Conservation (phyloP, 2,329 filamentous ascomycete species). For the Phialophora expanda region DNA sequence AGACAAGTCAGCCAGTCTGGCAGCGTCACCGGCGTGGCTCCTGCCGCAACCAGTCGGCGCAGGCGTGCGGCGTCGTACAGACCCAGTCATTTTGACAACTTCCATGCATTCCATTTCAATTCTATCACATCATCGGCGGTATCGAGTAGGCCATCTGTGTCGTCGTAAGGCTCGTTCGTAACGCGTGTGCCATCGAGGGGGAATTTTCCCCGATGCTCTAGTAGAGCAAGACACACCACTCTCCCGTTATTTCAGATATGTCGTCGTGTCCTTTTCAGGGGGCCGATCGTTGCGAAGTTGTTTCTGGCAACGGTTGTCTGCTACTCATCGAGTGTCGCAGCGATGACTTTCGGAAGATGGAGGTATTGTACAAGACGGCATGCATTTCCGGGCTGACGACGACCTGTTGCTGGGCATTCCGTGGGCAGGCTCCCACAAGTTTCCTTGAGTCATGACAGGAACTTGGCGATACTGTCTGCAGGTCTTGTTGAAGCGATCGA, state of each 20-base stretch:
- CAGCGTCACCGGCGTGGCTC: neutral
- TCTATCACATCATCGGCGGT: neutral
- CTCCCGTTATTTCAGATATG: neutral
- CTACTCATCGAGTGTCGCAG: neutral
- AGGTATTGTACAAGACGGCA: neutral
- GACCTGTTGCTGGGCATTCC: neutral
- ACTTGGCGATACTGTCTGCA: neutral
- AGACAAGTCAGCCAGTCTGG: neutral
- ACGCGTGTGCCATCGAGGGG: neutral
- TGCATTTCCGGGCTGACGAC: neutral
- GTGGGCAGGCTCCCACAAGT: neutral
- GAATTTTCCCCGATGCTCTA: constrained; percentile 7
- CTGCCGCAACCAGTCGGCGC: neutral
- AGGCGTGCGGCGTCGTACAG: neutral
- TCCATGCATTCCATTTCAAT: constrained; percentile 1
- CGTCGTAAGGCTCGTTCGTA: neutral
- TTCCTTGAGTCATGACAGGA: neutral
- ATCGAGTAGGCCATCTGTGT: neutral
- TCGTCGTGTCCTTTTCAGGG: neutral
- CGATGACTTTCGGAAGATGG: neutral
- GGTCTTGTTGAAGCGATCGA: too few relatives aligned
- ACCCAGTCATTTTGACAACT: constrained; percentile 15
- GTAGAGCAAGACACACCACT: neutral
- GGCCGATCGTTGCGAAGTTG: neutral
- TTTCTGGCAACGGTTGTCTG: neutral